Base-by-base conservation (phyloP, 2,329 filamentous ascomycete genomes). In the Hymenoscyphus infarciens region DNA sequence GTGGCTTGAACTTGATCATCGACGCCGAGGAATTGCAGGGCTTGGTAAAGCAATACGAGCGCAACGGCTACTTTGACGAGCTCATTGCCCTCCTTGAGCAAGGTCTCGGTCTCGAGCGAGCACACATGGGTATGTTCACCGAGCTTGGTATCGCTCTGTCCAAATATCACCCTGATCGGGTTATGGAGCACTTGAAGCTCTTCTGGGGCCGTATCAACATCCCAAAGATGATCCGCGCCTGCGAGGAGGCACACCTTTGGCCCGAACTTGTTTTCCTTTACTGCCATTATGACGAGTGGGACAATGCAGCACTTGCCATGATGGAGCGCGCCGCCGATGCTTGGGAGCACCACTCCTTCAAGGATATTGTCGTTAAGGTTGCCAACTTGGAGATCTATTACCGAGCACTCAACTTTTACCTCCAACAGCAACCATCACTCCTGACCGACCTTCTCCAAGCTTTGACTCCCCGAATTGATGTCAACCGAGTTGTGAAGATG, bases 271-370 rank as follows among this genome's bases (percentile, higher is more conserved):
- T 99, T 60, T 99, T 99, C 86, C 85, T 97, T 70, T 98, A 98
- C 82, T 92, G 91, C 76, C 95, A 99, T 79, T 98, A 97, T 73
- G 96, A 99, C 69, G 96, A 99, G 75, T 97, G 90, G 77, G 96
- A 99, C 78, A 98, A 99, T 74, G 95, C 95, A 54, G 92, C 93
- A 56, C 84, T 99, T 61, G 92, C 95, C 19, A 97, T 99, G 81
- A 99, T 99, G 86, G 95, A 99, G 81, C 91, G 92, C 70, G 91
- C 95, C 13, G 89, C 96, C 69, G 96, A 98, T 81, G 93, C 95
- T 1, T 99, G 95, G 95, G 96, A 99, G 77, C 95, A 99, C 79
- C 92, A 97, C 76, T 95, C 96, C 57, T 99, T 99, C 87, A 99
- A 99, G 83, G 96, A 99, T 75, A 98, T 96, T 59, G 84, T 97